Evolutionary conservation across 2,329 filamentous ascomycete species (phyloP), one percentile per base, ranked within the genome.

Genomic region (Ascosphaera aggregata): DNA sequence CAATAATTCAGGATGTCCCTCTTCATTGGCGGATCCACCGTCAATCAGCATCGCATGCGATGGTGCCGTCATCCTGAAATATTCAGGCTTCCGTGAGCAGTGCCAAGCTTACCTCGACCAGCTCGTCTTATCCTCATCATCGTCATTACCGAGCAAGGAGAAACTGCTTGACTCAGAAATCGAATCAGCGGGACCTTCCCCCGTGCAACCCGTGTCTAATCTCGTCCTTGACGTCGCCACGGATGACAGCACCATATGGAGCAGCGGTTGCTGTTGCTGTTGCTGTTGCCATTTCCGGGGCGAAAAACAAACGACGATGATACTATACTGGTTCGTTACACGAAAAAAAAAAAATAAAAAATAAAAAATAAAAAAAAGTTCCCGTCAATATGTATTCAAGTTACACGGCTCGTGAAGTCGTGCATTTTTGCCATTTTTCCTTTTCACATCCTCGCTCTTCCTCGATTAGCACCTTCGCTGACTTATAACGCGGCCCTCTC

Each of bases 1-100:
- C 7, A 37, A 30, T 15, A 38, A 41, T 9, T n/a, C n/a, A n/a
- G n/a, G n/a, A n/a, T n/a, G n/a, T n/a, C n/a, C n/a, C n/a, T n/a
- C n/a, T n/a, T n/a, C n/a, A n/a, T n/a, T n/a, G n/a, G n/a, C n/a
- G 37, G 27, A 17, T 38, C 44, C 17, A 11, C 35, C 35, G 16
- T 20, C 22, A 7, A 27, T 64, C 16, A 60, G 56, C 3, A 64
- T 65, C 38, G 62, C 61, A n/a, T 65, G 62, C 44, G 61, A 65
- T 40, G 63, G 63, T n/a, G 63, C 59, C 38, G 63, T 66, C 36
- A 63, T 66, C 40, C 61, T 62, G 48, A 65, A 64, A 44, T 66
- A 66, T 45, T 63, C 63, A 2, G 58, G 56, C 3, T 65, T 65
- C 49, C 53, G 56, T 37, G 53, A 56, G 31, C 51, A 54, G 27